Conservation (phyloP, 345 rosid species). For the Pistacia atlantica region DNA sequence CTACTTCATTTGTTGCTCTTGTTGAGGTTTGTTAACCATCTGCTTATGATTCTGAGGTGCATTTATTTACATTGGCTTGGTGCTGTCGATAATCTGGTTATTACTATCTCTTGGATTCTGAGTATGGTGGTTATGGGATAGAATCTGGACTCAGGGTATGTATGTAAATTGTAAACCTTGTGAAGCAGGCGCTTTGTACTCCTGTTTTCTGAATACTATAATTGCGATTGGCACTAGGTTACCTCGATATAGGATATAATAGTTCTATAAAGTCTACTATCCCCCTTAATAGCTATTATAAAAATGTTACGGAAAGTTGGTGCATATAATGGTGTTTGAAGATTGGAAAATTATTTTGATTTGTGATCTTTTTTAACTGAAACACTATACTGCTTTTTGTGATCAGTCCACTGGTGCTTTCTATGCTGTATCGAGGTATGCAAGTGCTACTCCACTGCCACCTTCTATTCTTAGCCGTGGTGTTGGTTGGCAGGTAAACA, state of each 20-base stretch:
- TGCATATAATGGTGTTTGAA: not conserved
- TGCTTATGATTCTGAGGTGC: constrained; percentile 11
- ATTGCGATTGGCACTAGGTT: not conserved
- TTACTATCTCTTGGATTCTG: not conserved
- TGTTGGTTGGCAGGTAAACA: constrained; percentile 93
- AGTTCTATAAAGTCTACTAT: not conserved
- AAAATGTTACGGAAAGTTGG: not conserved
- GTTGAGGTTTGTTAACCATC: constrained; percentile 61
- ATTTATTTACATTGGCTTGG: not conserved
- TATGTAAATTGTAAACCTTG: not conserved
- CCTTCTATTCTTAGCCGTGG: constrained; percentile 97
- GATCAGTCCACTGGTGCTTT: constrained; percentile 89
- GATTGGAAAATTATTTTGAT: constrained; percentile 7
- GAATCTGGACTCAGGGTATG: not conserved
- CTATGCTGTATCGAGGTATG: constrained; percentile 81
- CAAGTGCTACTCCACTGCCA: constrained; percentile 91
- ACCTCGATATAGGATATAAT: not conserved
- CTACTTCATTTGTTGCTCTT: constrained; percentile 82
- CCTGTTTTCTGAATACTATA: not conserved
- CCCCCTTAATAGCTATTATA: not conserved
- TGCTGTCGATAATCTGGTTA: not conserved
- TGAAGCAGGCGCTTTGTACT: not conserved
- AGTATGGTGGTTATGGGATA: not conserved
- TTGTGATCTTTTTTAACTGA: not conserved
- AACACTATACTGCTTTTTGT: not conserved